phyloP scores from a whole-genome alignment of 2,329 filamentous ascomycete species.

The Simplicillium sp. region DNA sequence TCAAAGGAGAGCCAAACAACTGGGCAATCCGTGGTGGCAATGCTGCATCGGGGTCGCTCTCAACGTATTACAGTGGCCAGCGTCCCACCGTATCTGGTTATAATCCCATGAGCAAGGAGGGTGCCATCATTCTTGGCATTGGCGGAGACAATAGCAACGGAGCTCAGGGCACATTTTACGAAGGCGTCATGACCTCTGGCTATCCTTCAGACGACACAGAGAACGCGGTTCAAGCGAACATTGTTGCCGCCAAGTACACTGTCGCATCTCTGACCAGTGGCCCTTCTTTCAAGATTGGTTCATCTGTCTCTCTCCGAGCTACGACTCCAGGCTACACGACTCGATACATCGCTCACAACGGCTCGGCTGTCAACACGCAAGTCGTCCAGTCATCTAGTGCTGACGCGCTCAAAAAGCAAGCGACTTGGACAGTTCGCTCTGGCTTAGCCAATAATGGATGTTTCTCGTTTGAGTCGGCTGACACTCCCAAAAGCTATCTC shows the following conservation, averaged over 20 bases:
- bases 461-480: no score
- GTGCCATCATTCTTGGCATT: conserved; percentile 56
- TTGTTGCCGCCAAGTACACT: conserved; percentile 50
- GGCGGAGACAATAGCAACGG: conserved; percentile 53
- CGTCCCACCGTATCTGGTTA: conserved; percentile 44
- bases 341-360: no score
- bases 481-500: no score
- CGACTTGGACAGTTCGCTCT: no score
- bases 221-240: conserved; percentile 46
- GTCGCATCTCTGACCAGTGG: conserved; percentile 24
- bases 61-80: conserved; percentile 48
- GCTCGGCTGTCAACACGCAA: no score
- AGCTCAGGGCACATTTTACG: conserved; percentile 54
- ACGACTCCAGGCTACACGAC: no score
- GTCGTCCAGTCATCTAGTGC: no score
- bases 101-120: conserved; percentile 55
- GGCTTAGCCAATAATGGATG: no score
- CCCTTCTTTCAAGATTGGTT: no score
- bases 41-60: conserved; percentile 41
- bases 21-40: conserved; percentile 54
- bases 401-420: no score
- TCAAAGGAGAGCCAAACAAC: conserved; percentile 46
- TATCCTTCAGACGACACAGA: conserved; percentile 52
- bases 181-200: conserved; percentile 53
- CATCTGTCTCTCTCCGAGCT: no score